phyloP scores from a whole-genome alignment of 441 rosid genomes.

The Sinapis alba region DNA sequence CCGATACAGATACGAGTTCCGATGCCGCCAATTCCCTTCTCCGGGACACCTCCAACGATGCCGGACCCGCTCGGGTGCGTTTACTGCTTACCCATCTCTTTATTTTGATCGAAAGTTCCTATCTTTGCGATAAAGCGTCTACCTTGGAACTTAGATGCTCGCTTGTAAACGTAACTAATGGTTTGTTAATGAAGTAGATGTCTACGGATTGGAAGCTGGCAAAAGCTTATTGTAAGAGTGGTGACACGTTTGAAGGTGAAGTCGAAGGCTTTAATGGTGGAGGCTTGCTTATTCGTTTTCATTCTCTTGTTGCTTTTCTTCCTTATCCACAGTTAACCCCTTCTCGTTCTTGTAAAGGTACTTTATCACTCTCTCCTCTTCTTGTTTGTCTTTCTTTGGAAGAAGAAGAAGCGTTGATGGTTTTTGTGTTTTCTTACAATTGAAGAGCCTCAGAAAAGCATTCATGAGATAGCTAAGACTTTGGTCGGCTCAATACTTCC shows the following conservation, averaged over 20 bases:
- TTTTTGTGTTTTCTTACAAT: background rate
- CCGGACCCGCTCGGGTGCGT: slow-evolving; percentile 57
- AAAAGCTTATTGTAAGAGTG: slow-evolving; percentile 56
- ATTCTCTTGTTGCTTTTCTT: slow-evolving; percentile 84
- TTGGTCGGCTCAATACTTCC: slow-evolving; percentile 62
- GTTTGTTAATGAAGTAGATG: slow-evolving; percentile 67
- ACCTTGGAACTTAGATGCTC: background rate
- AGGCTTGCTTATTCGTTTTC: slow-evolving; percentile 75
- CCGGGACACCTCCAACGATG: slow-evolving; percentile 39
- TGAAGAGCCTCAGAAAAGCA: slow-evolving; percentile 60
- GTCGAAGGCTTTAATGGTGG: slow-evolving; percentile 77
- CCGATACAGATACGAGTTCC: slow-evolving; percentile 38
- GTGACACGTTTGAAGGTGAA: slow-evolving; percentile 63
- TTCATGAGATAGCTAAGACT: slow-evolving; percentile 66
- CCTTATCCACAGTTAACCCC: slow-evolving; percentile 86
- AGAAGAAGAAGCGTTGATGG: background rate
- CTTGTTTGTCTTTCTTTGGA: background rate
- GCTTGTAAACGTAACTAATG: background rate
- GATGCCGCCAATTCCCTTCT: slow-evolving; percentile 41
- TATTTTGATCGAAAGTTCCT: background rate
- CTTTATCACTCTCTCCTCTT: background rate
- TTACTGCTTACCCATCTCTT: background rate
- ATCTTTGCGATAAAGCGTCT: background rate
- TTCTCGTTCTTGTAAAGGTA: slow-evolving; percentile 79
- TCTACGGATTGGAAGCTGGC: slow-evolving; percentile 91